Percentiles rank a stretch among this genome's conserved stretches.
phyloP scores from a whole-genome alignment of 148 eudicot genomes.

The Persicaria tinctoria region DNA sequence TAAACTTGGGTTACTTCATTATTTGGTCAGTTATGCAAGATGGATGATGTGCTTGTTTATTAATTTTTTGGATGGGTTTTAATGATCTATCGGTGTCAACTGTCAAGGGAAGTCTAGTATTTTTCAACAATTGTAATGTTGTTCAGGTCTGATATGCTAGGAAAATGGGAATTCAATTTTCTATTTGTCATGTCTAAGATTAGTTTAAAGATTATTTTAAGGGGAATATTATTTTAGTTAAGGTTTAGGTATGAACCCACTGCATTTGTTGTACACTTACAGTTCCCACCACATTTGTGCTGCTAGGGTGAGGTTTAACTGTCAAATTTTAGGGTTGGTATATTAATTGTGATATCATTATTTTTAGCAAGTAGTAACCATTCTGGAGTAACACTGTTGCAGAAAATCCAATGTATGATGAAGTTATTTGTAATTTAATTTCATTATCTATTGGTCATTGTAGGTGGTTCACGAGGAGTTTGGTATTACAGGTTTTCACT shows the following conservation, averaged over 20 bases:
- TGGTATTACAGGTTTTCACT: conserved; percentile 72
- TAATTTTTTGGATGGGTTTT: neutral
- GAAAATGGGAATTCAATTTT: neutral
- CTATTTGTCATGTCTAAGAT: neutral
- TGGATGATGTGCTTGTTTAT: neutral
- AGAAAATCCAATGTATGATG: neutral
- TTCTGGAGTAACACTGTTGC: neutral
- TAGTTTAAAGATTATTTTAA: neutral
- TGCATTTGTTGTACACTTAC: too few species aligned
- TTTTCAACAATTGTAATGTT: neutral
- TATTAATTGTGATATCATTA: neutral
- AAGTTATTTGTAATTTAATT: neutral
- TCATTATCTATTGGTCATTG: neutral
- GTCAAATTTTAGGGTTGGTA: neutral
- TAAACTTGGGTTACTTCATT: neutral
- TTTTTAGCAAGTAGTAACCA: neutral
- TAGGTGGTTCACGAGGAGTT: conserved; percentile 96
- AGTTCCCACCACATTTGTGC: too few species aligned
- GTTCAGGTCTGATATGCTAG: neutral
- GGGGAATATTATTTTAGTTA: neutral
- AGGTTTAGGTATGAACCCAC: neutral
- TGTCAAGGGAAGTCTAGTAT: neutral
- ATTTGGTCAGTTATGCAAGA: conserved; percentile 2
- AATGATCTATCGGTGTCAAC: neutral
- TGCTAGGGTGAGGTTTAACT: neutral